Conservation (phyloP, 768 basidiomycete species). For the Pleurotus sapidus region DNA sequence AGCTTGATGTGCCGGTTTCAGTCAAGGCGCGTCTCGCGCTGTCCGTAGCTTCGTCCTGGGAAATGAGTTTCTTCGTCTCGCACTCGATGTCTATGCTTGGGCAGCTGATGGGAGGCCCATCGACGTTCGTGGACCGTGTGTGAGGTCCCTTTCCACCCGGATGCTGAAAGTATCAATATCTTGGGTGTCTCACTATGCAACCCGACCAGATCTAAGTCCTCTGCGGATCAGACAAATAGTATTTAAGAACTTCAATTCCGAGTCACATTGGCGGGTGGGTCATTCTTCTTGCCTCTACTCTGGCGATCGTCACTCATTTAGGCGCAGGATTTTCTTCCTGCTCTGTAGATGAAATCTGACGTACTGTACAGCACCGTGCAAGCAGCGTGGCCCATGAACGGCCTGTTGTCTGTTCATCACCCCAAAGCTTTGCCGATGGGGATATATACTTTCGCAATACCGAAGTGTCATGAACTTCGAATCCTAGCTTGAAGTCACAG, state of each 20-base stretch:
- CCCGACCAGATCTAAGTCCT: slow-evolving; percentile 46
- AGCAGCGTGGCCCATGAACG: no score
- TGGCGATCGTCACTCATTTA: not conserved
- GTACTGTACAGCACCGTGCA: no score
- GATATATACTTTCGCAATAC: no score
- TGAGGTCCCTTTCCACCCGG: slow-evolving; percentile 19
- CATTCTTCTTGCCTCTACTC: not conserved
- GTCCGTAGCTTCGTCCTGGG: slow-evolving; percentile 46
- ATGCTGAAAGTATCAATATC: slow-evolving; percentile 23
- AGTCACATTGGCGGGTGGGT: slow-evolving; percentile 34
- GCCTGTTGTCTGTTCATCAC: no score
- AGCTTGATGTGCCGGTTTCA: slow-evolving; percentile 8
- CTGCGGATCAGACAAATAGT: slow-evolving; percentile 41
- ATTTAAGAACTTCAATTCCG: slow-evolving; percentile 43
- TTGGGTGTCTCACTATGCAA: slow-evolving; percentile 48
- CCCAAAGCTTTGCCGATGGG: no score
- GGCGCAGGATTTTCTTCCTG: slow-evolving; percentile 26
- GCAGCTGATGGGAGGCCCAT: slow-evolving; percentile 42
- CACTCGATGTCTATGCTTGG: slow-evolving; percentile 47
- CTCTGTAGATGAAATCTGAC: no score
- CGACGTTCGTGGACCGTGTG: slow-evolving; percentile 39
- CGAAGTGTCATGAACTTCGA: no score
- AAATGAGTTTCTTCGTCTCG: slow-evolving; percentile 51
- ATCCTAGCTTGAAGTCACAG: no score
- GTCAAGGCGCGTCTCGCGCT: not conserved